A percentile compares a stretch with the other conserved stretches of the same genome.
These are phyloP conservation scores for Ustilago tritici DNA, from an alignment of 1,284 basidiomycete genomes.

Conservation along the genomic window DNA sequence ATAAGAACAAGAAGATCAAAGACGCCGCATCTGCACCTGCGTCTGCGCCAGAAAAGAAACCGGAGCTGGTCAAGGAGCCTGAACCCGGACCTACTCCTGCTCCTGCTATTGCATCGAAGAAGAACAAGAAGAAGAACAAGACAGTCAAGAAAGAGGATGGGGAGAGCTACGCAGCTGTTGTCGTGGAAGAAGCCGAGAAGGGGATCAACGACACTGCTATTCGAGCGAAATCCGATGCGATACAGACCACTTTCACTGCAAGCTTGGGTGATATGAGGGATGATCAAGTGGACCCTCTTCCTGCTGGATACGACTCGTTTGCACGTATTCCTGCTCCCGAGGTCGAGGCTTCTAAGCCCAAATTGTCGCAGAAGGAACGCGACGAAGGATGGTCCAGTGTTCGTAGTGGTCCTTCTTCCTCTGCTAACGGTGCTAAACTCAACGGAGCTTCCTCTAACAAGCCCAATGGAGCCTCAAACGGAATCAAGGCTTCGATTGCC, in stretches of 20 bases:
- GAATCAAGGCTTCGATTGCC: conserved; percentile 27
- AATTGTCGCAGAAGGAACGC: conserved; percentile 27
- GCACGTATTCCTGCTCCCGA: conserved; percentile 41
- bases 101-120: conserved; percentile 9
- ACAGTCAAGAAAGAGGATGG: conserved; percentile 1
- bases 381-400: conserved; percentile 51
- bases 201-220: conserved; percentile 32
- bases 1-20: conserved; percentile 33
- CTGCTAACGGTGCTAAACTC: conserved; percentile 12
- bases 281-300: conserved; percentile 37
- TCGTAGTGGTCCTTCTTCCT: conserved; percentile 24
- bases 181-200: background rate
- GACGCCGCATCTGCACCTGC: conserved; percentile 5
- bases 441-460: conserved; percentile 9
- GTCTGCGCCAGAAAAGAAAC: background rate
- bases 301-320: conserved; percentile 28
- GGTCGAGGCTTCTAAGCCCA: conserved; percentile 12
- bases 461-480: conserved; percentile 7
- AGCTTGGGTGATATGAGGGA: conserved; percentile 50
- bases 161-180: conserved; percentile 26
- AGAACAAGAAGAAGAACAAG: conserved; percentile 10
- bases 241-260: conserved; percentile 22
- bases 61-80: conserved; percentile 18
- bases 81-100: conserved; percentile 1
- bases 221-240: conserved; percentile 24